phyloP scores from a whole-genome alignment of 2,329 filamentous ascomycete genomes.

The Aspergillus arachidicola region DNA sequence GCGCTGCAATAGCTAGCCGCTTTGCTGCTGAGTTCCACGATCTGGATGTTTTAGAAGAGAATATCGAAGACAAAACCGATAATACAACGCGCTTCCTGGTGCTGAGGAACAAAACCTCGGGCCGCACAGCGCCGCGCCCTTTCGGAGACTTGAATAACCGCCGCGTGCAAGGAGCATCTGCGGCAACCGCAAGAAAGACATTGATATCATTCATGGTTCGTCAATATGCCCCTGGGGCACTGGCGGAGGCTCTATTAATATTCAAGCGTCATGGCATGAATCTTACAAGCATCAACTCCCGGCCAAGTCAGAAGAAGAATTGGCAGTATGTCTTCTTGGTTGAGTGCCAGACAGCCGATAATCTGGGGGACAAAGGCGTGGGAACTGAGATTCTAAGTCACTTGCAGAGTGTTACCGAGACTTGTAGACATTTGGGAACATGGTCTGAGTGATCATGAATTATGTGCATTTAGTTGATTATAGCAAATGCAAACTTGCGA shows the following conservation, averaged over 20 bases:
- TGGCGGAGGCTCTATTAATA: conserved; percentile 77
- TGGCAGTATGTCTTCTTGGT: conserved; percentile 97
- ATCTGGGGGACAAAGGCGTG: conserved; percentile 29
- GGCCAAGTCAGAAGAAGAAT: conserved; percentile 71
- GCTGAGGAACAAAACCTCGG: conserved; percentile 38
- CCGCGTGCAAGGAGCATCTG: neutral
- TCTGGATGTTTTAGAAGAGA: conserved; percentile 65
- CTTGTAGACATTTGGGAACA: conserved; percentile 43
- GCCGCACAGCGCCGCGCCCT: conserved; percentile 24
- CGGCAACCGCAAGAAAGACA: conserved; percentile 52
- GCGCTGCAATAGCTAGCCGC: conserved; percentile 76
- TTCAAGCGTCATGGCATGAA: conserved; percentile 76
- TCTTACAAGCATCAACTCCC: conserved; percentile 85
- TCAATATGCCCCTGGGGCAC: conserved; percentile 75
- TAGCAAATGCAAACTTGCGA: neutral
- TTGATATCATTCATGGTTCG: conserved; percentile 82
- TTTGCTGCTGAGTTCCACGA: conserved; percentile 70
- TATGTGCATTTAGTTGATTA: neutral
- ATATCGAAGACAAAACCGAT: conserved; percentile 50
- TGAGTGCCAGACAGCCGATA: conserved; percentile 70
- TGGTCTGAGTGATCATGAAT: conserved; percentile 39
- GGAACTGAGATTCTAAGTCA: conserved; percentile 36
- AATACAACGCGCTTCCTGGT: conserved; percentile 54
- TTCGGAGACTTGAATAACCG: conserved; percentile 21
- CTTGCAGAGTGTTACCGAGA: conserved; percentile 40